Evolutionary conservation across 164 flowering plant species (phyloP), one percentile per base, ranked within the genome.

Genomic region (Annona squamosa): DNA sequence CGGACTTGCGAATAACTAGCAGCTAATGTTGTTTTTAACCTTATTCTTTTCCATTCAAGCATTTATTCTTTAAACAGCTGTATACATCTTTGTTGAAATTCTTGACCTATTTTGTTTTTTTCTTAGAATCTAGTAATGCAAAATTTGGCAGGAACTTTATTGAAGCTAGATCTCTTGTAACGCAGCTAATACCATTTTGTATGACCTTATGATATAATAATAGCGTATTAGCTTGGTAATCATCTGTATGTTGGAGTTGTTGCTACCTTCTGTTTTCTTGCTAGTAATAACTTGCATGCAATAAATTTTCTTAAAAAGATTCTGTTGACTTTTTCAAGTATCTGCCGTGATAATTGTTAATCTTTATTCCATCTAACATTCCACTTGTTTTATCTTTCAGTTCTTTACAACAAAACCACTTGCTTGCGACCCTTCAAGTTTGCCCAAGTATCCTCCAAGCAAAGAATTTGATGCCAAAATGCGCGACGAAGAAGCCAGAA

Each of bases 381-480:
- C 17, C 1, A 37, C 43, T 66, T 13, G 17, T 43, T 72, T 6
- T 18, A 69, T 67, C 76, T 69, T 77, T 4, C 87, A 95, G 99
- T 95, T 93, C 83, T 93, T 95, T 77, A 81, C 89, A 44, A 83
- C 85, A 48, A 87, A 83, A 74, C 99, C 99, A 65, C 84, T 87
- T 75, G 91, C 99, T 61, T 93, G 97, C 83, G 96, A 92, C 77
- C 99, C 98, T 69, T 89, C 94, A 76, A 89, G 90, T 81, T 87
- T 95, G 89, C 99, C 99, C 9, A 91, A 87, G 78, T 95, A 93
- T 81, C 96, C 97, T 75, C 99, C 99, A 37, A 88, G 98, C 86
- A 95, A 95, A 78, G 98, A 95, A 83, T 84, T 91, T 65, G 96
- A 93, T 84, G 97, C 93, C 12, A 95, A 91, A 86, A 69, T 89